Evolutionary conservation across 116 monocot species (phyloP).

Genomic region (Iris pallida): DNA sequence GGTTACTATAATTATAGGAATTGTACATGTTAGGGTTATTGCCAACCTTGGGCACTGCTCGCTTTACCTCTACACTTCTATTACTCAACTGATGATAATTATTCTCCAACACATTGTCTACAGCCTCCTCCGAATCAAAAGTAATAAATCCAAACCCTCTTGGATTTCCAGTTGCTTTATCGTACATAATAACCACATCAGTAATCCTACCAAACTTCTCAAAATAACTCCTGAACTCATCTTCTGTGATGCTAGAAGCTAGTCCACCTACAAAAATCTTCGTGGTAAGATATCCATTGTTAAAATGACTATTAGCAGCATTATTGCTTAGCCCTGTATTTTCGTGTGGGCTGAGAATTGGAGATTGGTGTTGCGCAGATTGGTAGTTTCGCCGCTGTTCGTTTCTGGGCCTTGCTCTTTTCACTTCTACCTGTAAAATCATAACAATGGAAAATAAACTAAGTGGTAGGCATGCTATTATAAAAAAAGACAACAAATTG

Average conservation of each 20-base stretch:
- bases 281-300: slow-evolving; percentile 5
- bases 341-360: slow-evolving; percentile 7
- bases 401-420: slow-evolving; percentile 28
- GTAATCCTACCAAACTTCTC: slow-evolving; percentile 37
- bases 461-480: neutral
- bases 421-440: slow-evolving; percentile 39
- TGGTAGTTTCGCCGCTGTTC: slow-evolving; percentile 17
- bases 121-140: slow-evolving; percentile 42
- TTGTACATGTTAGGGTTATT: slow-evolving; percentile 4
- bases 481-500: neutral
- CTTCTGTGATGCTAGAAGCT: slow-evolving; percentile 30
- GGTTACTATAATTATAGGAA: slow-evolving; percentile 1
- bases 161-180: slow-evolving; percentile 25
- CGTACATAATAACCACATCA: slow-evolving; percentile 48
- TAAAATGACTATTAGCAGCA: slow-evolving; percentile 4
- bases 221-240: slow-evolving; percentile 45
- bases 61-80: slow-evolving; percentile 53
- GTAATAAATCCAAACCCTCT: slow-evolving; percentile 62
- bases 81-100: slow-evolving; percentile 38
- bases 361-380: slow-evolving; percentile 15
- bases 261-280: slow-evolving; percentile 63
- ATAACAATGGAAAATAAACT: neutral
- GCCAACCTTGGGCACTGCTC: slow-evolving; percentile 41
- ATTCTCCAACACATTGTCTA: slow-evolving; percentile 32
- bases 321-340: neutral